A percentile compares a stretch with the other conserved stretches of the same genome.
phyloP scores from a whole-genome alignment of 495 filamentous ascomycete species.

The Tetracladium marchalianum region DNA sequence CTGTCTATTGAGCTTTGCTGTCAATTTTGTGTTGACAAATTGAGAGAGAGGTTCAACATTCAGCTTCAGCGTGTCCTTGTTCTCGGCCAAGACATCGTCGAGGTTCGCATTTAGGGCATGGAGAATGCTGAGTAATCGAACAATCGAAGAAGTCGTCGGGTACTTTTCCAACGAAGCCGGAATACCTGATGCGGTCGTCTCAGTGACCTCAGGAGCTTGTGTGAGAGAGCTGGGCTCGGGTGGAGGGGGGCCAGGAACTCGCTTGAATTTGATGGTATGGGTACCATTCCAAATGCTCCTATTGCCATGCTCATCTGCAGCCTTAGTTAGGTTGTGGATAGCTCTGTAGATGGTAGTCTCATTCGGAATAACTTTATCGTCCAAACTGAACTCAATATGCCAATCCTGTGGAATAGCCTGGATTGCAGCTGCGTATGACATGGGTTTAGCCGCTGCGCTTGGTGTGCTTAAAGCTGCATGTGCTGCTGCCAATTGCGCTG shows the following conservation, averaged over 20 bases:
- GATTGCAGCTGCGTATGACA: constrained; percentile 78
- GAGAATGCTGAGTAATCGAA: constrained; percentile 80
- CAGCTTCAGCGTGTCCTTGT: constrained; percentile 57
- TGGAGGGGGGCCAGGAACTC: constrained; percentile 79
- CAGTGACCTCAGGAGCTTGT: constrained; percentile 36
- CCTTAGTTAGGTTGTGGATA: constrained; percentile 62
- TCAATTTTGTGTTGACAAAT: constrained; percentile 98
- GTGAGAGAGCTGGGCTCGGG: constrained; percentile 62
- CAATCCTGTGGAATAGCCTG: constrained; percentile 79
- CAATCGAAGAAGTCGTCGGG: constrained; percentile 72
- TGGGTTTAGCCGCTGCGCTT: constrained; percentile 37
- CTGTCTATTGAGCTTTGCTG: constrained; percentile 96
- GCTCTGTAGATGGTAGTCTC: constrained; percentile 96
- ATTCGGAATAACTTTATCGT: constrained; percentile 70
- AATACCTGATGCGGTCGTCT: constrained; percentile 44
- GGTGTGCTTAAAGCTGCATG: constrained; percentile 37
- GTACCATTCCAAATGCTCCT: constrained; percentile 82
- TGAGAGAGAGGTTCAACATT: constrained; percentile 79
- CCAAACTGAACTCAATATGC: constrained; percentile 94
- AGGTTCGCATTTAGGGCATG: constrained; percentile 93
- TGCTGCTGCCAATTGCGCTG: constrained; percentile 22
- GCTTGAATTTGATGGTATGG: constrained; percentile 86
- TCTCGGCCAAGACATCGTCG: constrained; percentile 90
- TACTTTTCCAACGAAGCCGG: constrained; percentile 81
- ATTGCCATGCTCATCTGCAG: constrained; percentile 54